phyloP scores from a whole-genome alignment of 441 rosid species.

The Jatropha podagrica region DNA sequence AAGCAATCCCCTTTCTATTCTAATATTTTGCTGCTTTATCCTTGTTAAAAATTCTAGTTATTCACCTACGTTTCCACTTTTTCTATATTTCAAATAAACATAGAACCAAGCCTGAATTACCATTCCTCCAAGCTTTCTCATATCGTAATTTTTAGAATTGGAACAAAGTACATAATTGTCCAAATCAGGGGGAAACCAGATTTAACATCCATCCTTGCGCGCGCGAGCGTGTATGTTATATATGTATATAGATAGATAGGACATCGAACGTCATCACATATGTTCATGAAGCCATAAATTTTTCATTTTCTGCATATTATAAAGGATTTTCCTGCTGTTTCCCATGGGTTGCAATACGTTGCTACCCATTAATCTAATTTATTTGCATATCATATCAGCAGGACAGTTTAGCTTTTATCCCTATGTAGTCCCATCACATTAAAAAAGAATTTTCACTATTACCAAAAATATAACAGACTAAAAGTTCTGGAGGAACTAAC shows the following conservation, averaged over 20 bases:
- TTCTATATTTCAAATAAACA: background rate
- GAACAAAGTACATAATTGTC: background rate
- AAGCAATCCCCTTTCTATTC: background rate
- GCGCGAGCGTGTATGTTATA: too few relatives aligned
- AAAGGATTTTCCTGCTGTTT: background rate
- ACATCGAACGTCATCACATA: too few relatives aligned
- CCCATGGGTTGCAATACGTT: background rate
- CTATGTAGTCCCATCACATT: background rate
- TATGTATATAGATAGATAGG: background rate
- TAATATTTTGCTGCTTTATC: background rate
- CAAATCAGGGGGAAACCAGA: background rate
- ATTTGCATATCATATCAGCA: background rate
- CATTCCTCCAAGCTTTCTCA: background rate
- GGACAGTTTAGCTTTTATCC: background rate
- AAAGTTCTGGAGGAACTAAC: slow-evolving; percentile 37
- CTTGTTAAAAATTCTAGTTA: background rate
- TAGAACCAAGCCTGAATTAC: background rate
- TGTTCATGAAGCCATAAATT: background rate
- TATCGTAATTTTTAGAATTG: background rate
- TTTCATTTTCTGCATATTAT: background rate
- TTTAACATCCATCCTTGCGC: background rate
- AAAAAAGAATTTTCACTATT: background rate
- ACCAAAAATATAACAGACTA: slow-evolving; percentile 4
- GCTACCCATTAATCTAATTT: background rate
- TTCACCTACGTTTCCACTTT: background rate